Evolutionary conservation across 345 rosid species (phyloP).

Genomic region (Bruguiera sexangula): DNA sequence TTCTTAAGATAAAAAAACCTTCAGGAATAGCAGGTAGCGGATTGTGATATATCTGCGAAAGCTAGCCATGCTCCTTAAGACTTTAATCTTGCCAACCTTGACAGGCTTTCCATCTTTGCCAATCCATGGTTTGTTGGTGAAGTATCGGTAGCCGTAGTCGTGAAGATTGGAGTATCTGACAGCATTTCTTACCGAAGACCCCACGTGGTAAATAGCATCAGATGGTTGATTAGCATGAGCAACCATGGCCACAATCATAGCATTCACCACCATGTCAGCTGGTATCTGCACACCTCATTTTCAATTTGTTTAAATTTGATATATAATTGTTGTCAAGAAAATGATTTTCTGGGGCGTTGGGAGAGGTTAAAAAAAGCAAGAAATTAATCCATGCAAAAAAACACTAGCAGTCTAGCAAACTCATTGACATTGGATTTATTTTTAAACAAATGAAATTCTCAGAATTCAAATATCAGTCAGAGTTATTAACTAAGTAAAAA

Average conservation of each 20-base stretch:
- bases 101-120: conserved; percentile 75
- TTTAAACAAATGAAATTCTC: no score
- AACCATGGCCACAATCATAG: conserved; percentile 37
- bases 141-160: conserved; percentile 43
- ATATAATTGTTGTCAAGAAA: no score
- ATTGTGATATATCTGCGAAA: conserved; percentile 69
- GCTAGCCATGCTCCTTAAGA: conserved; percentile 57
- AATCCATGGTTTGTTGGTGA: conserved; percentile 68
- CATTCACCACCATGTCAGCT: conserved; percentile 47
- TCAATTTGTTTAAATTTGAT: neutral
- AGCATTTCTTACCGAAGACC: conserved; percentile 66
- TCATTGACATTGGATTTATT: no score
- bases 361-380: no score
- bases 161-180: conserved; percentile 35
- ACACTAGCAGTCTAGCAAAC: no score
- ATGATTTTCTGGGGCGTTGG: no score
- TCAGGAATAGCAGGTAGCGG: conserved; percentile 55
- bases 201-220: conserved; percentile 59
- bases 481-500: neutral
- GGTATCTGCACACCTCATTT: conserved; percentile 31
- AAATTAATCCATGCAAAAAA: no score
- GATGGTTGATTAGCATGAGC: conserved; percentile 19
- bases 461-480: no score
- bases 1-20: conserved; percentile 39
- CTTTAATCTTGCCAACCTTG: conserved; percentile 40